Base-by-base conservation (phyloP, 139 green algal genomes). In the Tetradesmus lagerheimii region DNA sequence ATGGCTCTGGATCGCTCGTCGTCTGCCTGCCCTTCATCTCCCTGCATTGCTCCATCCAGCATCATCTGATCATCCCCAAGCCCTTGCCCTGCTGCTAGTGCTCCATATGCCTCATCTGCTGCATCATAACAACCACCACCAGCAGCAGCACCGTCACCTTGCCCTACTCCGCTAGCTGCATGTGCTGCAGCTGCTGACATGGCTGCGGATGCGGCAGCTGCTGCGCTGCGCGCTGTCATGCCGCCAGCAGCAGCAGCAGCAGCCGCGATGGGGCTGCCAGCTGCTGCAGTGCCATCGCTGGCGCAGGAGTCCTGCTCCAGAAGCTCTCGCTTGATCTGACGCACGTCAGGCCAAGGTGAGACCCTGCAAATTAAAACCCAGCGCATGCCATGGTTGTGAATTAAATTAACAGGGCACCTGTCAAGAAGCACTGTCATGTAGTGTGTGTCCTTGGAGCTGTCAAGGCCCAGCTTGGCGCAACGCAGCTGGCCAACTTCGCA, bases 1-100 rank as follows among this genome's bases (percentile, higher is more conserved):
- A 94, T 92, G 6, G 89, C 90, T n/a, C 84, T 76, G 47, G 87
- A 91, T 9, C 89, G 86, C 83, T 91, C 74, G 23, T 87, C 89
- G 0, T 71, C 71, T n/a, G n/a, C n/a, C 39, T 81, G 45, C 25
- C 20, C 47, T 23, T 1, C 38, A n/a, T 20, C 66, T 80, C 12
- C 20, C 57, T 71, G 57, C 57, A n/a, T n/a, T 8, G 3, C 57
- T 18, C 23, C 57, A 31, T 71, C 57, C 57, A 31, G 14, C 57
- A 71, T 20, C 57, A 71, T 1, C 14, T 71, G 57, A n/a, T 71
- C 57, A 31, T 71, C 75, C 31, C 5, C 75, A 45, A 39, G 15
- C 75, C 31, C n/a, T 15, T 81, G 20, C 35, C 31, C 75, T 45
- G 67, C 67, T 78, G n/a, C n/a, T n/a, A 37, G 1, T 79, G 71